phyloP scores from a whole-genome alignment of 2,329 filamentous ascomycete genomes.

The Periconia sp. region DNA sequence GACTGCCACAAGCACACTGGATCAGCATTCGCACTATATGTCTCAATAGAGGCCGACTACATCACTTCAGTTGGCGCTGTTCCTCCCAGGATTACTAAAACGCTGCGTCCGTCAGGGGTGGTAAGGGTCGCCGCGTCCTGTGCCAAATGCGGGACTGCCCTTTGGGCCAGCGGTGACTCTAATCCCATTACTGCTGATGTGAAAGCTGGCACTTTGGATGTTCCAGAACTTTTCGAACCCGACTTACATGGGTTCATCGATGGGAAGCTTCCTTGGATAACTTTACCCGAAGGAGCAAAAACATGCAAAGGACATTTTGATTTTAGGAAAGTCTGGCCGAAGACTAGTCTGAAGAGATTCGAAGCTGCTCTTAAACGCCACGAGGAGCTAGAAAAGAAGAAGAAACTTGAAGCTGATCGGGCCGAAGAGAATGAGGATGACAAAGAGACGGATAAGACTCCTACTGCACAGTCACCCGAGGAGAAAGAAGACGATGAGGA shows the following conservation, averaged over 20 bases:
- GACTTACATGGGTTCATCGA: slow-evolving; percentile 36
- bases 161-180: slow-evolving; percentile 25
- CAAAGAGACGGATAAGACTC: slow-evolving; percentile 32
- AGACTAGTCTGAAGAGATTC: slow-evolving; percentile 32
- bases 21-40: slow-evolving; percentile 27
- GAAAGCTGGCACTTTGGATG: slow-evolving; percentile 33
- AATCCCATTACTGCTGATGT: slow-evolving; percentile 20
- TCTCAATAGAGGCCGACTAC: slow-evolving; percentile 31
- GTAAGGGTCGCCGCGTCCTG: slow-evolving; percentile 19
- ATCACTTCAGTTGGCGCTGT: slow-evolving; percentile 23
- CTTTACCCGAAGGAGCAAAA: slow-evolving; percentile 28
- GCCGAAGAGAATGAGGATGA: slow-evolving; percentile 2
- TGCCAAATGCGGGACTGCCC: slow-evolving; percentile 22
- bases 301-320: slow-evolving; percentile 17
- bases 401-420: slow-evolving; percentile 4
- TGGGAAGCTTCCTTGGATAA: slow-evolving; percentile 38
- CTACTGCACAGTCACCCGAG: slow-evolving; percentile 26
- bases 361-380: slow-evolving; percentile 19
- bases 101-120: neutral
- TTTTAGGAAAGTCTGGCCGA: slow-evolving; percentile 28
- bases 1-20: slow-evolving; percentile 36
- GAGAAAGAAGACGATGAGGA: slow-evolving; percentile 33
- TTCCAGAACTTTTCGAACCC: slow-evolving; percentile 35
- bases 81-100: slow-evolving; percentile 13
- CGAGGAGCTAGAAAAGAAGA: slow-evolving; percentile 6